These are phyloP conservation scores for Russula sp. DNA, from an alignment of 768 basidiomycete genomes.

Conservation along the genomic window DNA sequence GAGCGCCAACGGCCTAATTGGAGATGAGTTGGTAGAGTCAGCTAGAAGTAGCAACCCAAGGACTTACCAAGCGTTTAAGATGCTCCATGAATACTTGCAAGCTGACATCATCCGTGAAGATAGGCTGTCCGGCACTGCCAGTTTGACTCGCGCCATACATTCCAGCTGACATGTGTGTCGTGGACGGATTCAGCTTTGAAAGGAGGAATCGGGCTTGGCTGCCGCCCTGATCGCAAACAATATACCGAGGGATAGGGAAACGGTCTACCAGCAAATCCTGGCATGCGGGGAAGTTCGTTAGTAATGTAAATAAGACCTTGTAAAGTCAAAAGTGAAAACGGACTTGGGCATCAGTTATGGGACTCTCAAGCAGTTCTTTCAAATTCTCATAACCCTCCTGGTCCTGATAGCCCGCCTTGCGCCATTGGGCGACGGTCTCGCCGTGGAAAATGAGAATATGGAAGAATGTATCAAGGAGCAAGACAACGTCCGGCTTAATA, in stretches of 20 bases:
- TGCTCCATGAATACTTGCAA: slow-evolving; percentile 98
- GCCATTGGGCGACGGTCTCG: slow-evolving; percentile 94
- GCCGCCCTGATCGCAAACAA: slow-evolving; percentile 96
- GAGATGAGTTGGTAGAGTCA: neutral
- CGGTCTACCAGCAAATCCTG: slow-evolving; percentile 94
- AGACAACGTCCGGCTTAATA: slow-evolving; percentile 94
- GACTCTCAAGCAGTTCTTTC: slow-evolving; percentile 85
- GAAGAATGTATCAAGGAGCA: slow-evolving; percentile 99
- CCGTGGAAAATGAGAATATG: slow-evolving; percentile 99
- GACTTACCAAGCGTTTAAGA: slow-evolving; percentile 81
- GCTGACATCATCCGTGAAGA: slow-evolving; percentile 98
- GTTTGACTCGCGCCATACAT: slow-evolving; percentile 82
- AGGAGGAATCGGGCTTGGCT: slow-evolving; percentile 98
- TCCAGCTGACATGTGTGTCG: slow-evolving; percentile 90
- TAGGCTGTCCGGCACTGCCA: slow-evolving; percentile 76
- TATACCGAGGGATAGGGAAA: slow-evolving; percentile 96
- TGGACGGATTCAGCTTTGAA: slow-evolving; percentile 95
- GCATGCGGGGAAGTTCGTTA: slow-evolving; percentile 1
- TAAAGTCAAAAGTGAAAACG: slow-evolving; percentile 21
- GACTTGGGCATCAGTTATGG: slow-evolving; percentile 86
- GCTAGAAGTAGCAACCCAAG: neutral
- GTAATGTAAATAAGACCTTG: slow-evolving; percentile 2
- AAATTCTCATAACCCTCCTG: slow-evolving; percentile 99
- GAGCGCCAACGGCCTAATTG: slow-evolving; percentile 30
- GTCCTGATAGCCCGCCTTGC: slow-evolving; percentile 97